Conservation (phyloP, 2,329 filamentous ascomycete genomes). For the Bertia moriformis region DNA sequence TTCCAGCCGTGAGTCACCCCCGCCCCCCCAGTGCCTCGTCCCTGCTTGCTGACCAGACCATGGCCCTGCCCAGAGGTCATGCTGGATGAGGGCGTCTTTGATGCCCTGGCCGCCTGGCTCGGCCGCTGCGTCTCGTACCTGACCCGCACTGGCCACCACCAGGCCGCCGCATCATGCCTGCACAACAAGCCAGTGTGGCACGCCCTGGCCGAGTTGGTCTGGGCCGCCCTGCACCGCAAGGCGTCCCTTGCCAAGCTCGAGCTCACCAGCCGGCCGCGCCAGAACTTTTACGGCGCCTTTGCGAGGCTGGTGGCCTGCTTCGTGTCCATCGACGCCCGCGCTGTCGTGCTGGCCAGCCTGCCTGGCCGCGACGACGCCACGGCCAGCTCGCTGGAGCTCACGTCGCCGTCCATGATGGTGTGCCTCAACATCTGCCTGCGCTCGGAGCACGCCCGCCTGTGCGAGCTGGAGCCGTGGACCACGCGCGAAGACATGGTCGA, state of each 20-base stretch:
- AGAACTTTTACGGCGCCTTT: conserved; percentile 24
- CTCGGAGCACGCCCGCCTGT: too few species aligned
- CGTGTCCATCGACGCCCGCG: conserved; percentile 29
- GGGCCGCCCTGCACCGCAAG: background rate
- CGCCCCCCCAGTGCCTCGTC: conserved; percentile 15
- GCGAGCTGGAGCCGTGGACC: too few species aligned
- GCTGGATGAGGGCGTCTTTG: conserved; percentile 27
- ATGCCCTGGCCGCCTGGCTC: background rate
- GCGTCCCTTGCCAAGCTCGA: too few species aligned
- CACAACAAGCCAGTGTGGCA: background rate
- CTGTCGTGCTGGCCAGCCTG: conserved; percentile 10
- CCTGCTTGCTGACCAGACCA: too few species aligned
- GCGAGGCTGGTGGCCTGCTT: conserved; percentile 36
- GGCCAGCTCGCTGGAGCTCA: too few species aligned
- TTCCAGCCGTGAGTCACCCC: conserved; percentile 5
- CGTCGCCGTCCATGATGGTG: too few species aligned
- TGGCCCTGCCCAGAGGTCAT: conserved; percentile 20
- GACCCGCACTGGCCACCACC: background rate
- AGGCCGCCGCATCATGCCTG: background rate
- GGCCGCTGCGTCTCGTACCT: background rate
- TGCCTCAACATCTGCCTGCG: too few species aligned
- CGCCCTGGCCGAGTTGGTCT: background rate
- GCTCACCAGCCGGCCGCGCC: too few species aligned
- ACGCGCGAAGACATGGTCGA: conserved; percentile 15
- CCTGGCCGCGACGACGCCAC: conserved; percentile 10